A percentile compares a stretch with the other conserved stretches of the same genome.
Evolutionary conservation across 148 eudicot species (phyloP).

Genomic region (Euryodendron excelsum): DNA sequence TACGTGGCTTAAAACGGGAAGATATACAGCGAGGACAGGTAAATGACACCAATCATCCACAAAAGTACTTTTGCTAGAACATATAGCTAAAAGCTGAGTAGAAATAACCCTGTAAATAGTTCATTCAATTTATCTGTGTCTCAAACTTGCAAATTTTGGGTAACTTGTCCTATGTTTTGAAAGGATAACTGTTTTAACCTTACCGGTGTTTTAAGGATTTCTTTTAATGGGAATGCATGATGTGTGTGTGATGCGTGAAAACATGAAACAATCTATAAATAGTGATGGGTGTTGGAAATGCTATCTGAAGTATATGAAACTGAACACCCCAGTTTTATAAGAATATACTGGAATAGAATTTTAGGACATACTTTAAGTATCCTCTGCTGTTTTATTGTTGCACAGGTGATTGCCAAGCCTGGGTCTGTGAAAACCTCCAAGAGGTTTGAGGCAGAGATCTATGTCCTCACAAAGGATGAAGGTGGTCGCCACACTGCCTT

Average conservation of each 20-base stretch:
- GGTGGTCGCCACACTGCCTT: slow-evolving; percentile 97
- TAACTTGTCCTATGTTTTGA: background rate
- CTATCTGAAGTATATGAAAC: slow-evolving; percentile 1
- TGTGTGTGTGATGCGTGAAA: background rate
- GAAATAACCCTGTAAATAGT: background rate
- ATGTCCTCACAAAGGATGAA: slow-evolving; percentile 93
- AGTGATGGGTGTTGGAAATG: background rate
- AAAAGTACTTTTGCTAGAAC: background rate
- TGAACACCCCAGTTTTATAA: background rate
- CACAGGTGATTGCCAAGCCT: slow-evolving; percentile 90
- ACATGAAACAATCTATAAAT: background rate
- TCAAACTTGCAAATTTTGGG: background rate
- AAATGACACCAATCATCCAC: slow-evolving; percentile 12
- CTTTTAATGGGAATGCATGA: background rate
- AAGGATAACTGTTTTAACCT: background rate
- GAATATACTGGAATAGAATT: background rate
- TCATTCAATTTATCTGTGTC: background rate
- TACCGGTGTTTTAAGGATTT: background rate
- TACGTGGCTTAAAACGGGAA: slow-evolving; percentile 88
- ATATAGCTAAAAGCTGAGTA: background rate
- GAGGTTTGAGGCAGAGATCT: slow-evolving; percentile 86
- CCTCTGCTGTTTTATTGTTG: background rate
- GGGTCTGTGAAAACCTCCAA: slow-evolving; percentile 70
- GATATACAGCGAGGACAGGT: slow-evolving; percentile 91
- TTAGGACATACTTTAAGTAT: slow-evolving; percentile 6